Evolutionary conservation across 1,139 yeast species (phyloP).

Genomic region (Saccharomyces hybrid): DNA sequence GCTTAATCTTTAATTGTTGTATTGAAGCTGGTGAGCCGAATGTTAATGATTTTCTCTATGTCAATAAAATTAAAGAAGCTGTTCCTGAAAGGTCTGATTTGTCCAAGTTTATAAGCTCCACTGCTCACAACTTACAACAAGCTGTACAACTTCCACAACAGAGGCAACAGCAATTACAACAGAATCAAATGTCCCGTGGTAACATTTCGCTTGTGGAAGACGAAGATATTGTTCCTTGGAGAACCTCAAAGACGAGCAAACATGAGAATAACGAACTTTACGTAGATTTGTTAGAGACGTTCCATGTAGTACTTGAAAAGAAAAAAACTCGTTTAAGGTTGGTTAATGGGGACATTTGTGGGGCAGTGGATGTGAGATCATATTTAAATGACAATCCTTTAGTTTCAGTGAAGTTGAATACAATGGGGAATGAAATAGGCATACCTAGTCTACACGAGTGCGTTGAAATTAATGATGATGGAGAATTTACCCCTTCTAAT

Average conservation of each 20-base stretch:
- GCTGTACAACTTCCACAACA: slow-evolving; percentile 13
- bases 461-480: slow-evolving; percentile 34
- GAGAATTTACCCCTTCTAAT: slow-evolving; percentile 18
- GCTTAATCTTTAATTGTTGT: slow-evolving; percentile 36
- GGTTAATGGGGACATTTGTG: slow-evolving; percentile 49
- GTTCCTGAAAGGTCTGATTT: slow-evolving; percentile 52
- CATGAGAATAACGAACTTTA: slow-evolving; percentile 74
- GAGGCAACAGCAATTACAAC: slow-evolving; percentile 8
- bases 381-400: slow-evolving; percentile 72
- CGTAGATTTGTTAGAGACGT: slow-evolving; percentile 63
- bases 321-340: slow-evolving; percentile 9
- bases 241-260: slow-evolving; percentile 49
- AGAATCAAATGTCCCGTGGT: slow-evolving; percentile 4
- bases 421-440: slow-evolving; percentile 40
- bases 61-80: slow-evolving; percentile 57
- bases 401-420: slow-evolving; percentile 47
- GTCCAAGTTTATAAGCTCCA: slow-evolving; percentile 36
- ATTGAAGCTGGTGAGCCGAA: slow-evolving; percentile 71
- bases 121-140: slow-evolving; percentile 31
- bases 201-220: slow-evolving; percentile 2
- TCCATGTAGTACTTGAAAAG: slow-evolving; percentile 35
- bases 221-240: slow-evolving; percentile 55
- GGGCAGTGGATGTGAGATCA: slow-evolving; percentile 56
- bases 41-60: slow-evolving; percentile 47
- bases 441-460: slow-evolving; percentile 42